phyloP scores from a whole-genome alignment of 2,329 filamentous ascomycete species.

The Sphaerulina vaccinii region DNA sequence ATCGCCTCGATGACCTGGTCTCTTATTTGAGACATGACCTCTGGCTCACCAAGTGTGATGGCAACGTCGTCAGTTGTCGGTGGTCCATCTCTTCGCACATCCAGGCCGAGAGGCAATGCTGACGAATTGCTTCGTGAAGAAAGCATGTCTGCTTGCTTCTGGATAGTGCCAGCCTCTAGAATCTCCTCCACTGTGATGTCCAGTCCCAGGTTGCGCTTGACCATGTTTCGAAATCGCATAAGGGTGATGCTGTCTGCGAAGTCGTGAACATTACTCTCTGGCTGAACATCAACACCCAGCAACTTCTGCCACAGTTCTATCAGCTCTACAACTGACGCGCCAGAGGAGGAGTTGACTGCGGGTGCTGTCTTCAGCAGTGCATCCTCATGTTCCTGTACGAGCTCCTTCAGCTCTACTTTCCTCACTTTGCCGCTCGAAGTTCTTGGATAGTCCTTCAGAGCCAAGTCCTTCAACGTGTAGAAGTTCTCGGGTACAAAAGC shows the following conservation, averaged over 20 bases:
- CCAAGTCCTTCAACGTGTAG: constrained; percentile 11
- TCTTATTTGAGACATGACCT: constrained; percentile 6
- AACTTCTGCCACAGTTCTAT: constrained; percentile 1
- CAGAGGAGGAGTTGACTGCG: not conserved
- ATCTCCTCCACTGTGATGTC: constrained; percentile 9
- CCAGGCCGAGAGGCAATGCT: not conserved
- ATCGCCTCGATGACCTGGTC: constrained; percentile 8
- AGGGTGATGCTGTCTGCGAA: constrained; percentile 17
- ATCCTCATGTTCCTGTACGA: constrained; percentile 13
- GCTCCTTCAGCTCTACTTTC: constrained; percentile 14
- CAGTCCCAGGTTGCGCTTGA: constrained; percentile 1
- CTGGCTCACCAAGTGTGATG: constrained; percentile 1
- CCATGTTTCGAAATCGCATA: constrained; percentile 14
- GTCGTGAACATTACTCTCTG: constrained; percentile 5
- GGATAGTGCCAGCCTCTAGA: constrained; percentile 1
- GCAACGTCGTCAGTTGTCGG: constrained; percentile 6
- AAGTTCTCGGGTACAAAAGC: constrained; percentile 20
- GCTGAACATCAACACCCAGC: not conserved
- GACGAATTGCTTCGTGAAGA: not conserved
- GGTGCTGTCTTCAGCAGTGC: not conserved
- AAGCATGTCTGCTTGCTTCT: constrained; percentile 6
- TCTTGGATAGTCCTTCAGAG: constrained; percentile 22
- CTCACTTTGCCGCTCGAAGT: constrained; percentile 19
- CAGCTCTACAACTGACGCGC: not conserved
- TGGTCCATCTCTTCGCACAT: not conserved